Evolutionary conservation across 805 yeast genomes (phyloP), one percentile per base, ranked within the genome.

Genomic region (Pichia thaimueangensis): DNA sequence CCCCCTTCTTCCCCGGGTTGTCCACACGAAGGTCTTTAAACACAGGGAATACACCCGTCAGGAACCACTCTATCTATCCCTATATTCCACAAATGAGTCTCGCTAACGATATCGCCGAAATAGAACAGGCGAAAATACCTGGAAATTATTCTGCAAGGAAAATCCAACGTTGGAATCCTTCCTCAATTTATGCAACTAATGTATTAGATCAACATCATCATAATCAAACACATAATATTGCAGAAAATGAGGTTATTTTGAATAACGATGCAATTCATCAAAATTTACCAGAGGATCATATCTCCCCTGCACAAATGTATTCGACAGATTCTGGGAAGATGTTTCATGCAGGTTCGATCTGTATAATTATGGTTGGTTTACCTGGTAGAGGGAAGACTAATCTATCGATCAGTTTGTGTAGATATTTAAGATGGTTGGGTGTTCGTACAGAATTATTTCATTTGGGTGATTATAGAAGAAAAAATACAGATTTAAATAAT

Each of bases 381-480:
- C 97, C 98, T 2, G 97, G 96, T 1, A 73, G 97, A 37, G 97
- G 97, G 2, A 93, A 93, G 60, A 93, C 98, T 1, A 87, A 88
- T 59, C 70, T 91, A 39, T 83, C 96, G 6, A 97, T 91, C 30
- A 82, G 95, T 12, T 71, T 93, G 49, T 87, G 96, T 4, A 74
- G 98, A 45, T 93, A 89, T 61, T 69, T 94, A 51, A 74, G 97
- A 54, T 93, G 98, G 98, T 69, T 93, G 35, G 98, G 98, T 5
- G 97, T 93, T 17, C 82, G 85, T 56, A 82, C 96, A 2, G 89
- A 87, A 54, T 78, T 87, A 23, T 91, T 86, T 66, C 97, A 91
- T 63, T 74, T 89, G 47, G 93, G 96, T 20, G 94, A 93, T 60
- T 91, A 89, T 58, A 74, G 97, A 54, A 74, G 96, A 48, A 68